Base-by-base conservation (phyloP, 2,329 filamentous ascomycete genomes). In the Cladosporium sp. region DNA sequence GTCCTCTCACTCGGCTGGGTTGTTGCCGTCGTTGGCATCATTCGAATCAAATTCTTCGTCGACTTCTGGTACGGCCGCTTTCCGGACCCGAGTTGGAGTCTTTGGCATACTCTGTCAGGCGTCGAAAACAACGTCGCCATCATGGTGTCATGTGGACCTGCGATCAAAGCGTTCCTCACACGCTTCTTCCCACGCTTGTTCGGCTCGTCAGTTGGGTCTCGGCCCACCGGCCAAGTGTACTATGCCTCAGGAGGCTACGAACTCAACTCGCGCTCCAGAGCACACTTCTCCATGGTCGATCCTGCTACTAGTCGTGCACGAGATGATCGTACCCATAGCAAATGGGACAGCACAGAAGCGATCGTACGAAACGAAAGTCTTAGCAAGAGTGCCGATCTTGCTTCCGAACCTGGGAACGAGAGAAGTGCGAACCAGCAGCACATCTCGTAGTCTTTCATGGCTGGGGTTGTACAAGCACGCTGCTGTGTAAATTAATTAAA, bases 141-240 rank as follows among this genome's bases (percentile, higher is more conserved):
- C 54, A 67, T 78, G 37, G 78, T 76, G 0, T 77, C 77, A 6
- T 79, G 75, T 55, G 72, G 80, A 0, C 78, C 78, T 0, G 78
- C 77, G 0, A 64, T 80, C 34, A 70, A 74, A 7, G 76, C 76
- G 3, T 68, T 76, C 12, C 56, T 78, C 32, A 64, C 66, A 3
- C 56, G 59, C 20, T 43, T 68, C 8, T 57, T 65, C 51, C 67
- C 66, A 3, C 52, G 41, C 7, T 64, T 65, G 12, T 68, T 68
- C 49, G 47, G 47, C 34, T 20, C 30, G 9, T 22, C 20, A 13
- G 22, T 8, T 18, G 37, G 17, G 17, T 41, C 36, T 7, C 34
- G 43, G 7, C 38, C 50, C 2, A 52, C 30, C 19, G 43, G 50
- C 15, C 39, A 52, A 17, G 27, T 42, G 7, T 49, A 43, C 32